phyloP scores from a whole-genome alignment of 495 filamentous ascomycete species.

The Corynascus novoguineensis region DNA sequence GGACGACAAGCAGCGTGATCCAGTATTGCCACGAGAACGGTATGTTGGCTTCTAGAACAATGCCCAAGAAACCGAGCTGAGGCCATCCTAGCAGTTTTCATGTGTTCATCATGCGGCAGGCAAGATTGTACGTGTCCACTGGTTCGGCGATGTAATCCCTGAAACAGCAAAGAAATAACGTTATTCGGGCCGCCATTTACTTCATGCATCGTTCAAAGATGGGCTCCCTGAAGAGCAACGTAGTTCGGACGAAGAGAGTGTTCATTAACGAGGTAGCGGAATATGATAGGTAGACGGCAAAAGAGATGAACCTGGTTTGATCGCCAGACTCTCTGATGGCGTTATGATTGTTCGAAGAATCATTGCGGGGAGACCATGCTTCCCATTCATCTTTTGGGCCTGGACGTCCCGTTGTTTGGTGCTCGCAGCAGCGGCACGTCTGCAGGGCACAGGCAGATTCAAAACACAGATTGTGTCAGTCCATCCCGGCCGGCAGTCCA shows the following conservation, averaged over 20 bases:
- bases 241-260: conserved; percentile 24
- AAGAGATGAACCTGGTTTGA: conserved; percentile 29
- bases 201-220: conserved; percentile 21
- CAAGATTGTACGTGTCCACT: not conserved
- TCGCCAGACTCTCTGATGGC: conserved; percentile 21
- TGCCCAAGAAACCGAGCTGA: not conserved
- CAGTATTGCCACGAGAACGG: conserved; percentile 10
- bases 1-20: not conserved
- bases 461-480: conserved; percentile 34
- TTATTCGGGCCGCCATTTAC: conserved; percentile 17
- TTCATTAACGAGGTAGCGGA: not conserved
- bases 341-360: conserved; percentile 24
- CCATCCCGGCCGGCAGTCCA: conserved; percentile 5
- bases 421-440: conserved; percentile 8
- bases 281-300: conserved; percentile 13
- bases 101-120: conserved; percentile 17
- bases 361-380: conserved; percentile 31
- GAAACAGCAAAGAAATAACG: conserved; percentile 23
- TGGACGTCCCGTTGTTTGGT: conserved; percentile 23
- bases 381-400: conserved; percentile 15
- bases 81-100: conserved; percentile 6
- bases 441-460: conserved; percentile 29
- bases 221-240: not conserved
- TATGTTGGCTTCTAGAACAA: conserved; percentile 29
- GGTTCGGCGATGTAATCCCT: conserved; percentile 15